These are phyloP conservation scores for Fomitiporia mediterranea DNA, from an alignment of 1,284 basidiomycete genomes.

Conservation along the genomic window DNA sequence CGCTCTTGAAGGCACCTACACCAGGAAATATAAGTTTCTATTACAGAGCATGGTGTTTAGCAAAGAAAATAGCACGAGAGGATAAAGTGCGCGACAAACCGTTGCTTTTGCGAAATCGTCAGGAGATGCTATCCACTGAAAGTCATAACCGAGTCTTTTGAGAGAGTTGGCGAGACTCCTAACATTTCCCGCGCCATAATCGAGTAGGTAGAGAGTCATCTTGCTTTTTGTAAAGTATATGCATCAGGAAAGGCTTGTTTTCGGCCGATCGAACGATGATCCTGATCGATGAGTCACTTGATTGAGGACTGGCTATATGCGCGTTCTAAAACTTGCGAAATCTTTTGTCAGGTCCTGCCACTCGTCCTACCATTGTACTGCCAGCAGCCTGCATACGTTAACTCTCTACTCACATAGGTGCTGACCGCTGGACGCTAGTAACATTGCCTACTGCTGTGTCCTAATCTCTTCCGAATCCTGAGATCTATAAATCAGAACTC, in stretches of 20 bases:
- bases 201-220: constrained; percentile 83
- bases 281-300: constrained; percentile 3
- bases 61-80: constrained; percentile 21
- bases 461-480: too few relatives aligned
- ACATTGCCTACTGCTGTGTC: too few relatives aligned
- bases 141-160: constrained; percentile 80
- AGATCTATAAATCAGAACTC: too few relatives aligned
- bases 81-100: constrained; percentile 49
- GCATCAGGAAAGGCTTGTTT: constrained; percentile 8
- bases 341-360: too few relatives aligned
- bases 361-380: too few relatives aligned
- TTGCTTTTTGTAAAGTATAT: background rate
- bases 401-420: too few relatives aligned
- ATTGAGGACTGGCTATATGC: constrained; percentile 1
- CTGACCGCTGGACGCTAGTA: too few relatives aligned
- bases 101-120: constrained; percentile 86
- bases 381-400: too few relatives aligned
- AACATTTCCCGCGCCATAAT: constrained; percentile 96
- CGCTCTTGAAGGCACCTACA: constrained; percentile 93
- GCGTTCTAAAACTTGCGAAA: background rate
- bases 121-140: constrained; percentile 86
- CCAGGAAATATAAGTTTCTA: constrained; percentile 97
- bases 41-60: constrained; percentile 18
- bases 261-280: constrained; percentile 5
- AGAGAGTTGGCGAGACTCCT: constrained; percentile 93